A percentile compares a stretch with the other conserved stretches of the same genome.
These are phyloP conservation scores for Ogataea glucozyma DNA, from an alignment of 805 yeast species.

Conservation along the genomic window DNA sequence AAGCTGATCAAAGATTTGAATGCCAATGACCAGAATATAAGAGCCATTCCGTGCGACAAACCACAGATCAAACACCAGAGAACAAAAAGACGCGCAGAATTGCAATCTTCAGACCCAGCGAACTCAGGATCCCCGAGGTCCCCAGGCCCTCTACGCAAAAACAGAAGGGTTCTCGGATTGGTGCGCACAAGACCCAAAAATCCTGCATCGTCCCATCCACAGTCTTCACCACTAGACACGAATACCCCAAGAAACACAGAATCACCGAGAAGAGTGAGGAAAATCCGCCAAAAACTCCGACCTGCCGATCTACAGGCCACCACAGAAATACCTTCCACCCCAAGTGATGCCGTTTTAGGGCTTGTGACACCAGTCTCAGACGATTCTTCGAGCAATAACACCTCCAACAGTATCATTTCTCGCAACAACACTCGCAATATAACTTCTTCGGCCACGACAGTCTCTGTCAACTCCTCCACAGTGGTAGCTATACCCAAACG, in stretches of 20 bases:
- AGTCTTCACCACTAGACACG: not conserved
- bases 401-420: not conserved
- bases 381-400: not conserved
- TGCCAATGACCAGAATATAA: constrained; percentile 19
- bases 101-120: constrained; percentile 1
- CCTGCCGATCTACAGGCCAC: constrained; percentile 1
- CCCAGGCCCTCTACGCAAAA: constrained; percentile 4
- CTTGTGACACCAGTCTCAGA: constrained; percentile 8
- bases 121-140: too few relatives aligned
- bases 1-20: constrained; percentile 15
- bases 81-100: constrained; percentile 5
- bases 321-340: constrained; percentile 3
- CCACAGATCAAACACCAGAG: not conserved
- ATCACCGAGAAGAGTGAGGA: not conserved
- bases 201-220: not conserved
- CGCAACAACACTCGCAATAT: not conserved
- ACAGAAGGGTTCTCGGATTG: constrained; percentile 18
- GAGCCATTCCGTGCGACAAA: constrained; percentile 4
- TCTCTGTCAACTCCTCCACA: constrained; percentile 1
- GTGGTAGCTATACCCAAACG: not conserved
- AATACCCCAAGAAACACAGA: not conserved
- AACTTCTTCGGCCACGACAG: constrained; percentile 2
- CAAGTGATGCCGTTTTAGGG: constrained; percentile 7
- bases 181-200: constrained; percentile 14
- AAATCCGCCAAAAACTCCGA: constrained; percentile 6